phyloP scores from a whole-genome alignment of 2,329 filamentous ascomycete genomes.

The Epicoccum nigrum region DNA sequence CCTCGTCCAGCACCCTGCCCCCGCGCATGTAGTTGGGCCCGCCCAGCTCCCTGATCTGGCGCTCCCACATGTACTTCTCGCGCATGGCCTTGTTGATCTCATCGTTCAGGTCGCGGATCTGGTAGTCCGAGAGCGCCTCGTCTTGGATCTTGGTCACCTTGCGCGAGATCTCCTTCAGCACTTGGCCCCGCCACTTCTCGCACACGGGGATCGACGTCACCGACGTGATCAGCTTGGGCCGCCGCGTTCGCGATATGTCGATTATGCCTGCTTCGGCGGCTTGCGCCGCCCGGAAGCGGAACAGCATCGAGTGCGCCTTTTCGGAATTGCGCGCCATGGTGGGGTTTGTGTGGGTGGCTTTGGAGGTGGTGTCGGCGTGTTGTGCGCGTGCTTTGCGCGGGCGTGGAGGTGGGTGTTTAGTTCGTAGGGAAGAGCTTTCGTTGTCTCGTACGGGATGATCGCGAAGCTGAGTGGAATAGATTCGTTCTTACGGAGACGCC shows the following conservation, averaged over 20 bases:
- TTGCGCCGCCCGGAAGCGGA: conserved; percentile 98
- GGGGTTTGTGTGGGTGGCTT: conserved; percentile 21
- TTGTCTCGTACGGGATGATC: background rate
- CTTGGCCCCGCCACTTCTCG: conserved; percentile 98
- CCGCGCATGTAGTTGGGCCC: conserved; percentile 94
- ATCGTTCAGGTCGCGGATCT: conserved; percentile 97
- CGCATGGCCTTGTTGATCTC: conserved; percentile 99
- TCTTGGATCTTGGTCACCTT: conserved; percentile 98
- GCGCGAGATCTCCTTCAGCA: conserved; percentile 94
- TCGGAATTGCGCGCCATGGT: conserved; percentile 87
- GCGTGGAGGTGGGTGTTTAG: background rate
- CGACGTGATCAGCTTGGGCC: conserved; percentile 88
- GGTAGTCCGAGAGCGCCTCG: conserved; percentile 86
- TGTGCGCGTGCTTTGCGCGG: background rate
- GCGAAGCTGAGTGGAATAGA: background rate
- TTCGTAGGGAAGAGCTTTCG: background rate
- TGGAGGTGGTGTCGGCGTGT: background rate
- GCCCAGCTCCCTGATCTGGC: conserved; percentile 93
- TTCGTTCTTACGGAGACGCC: too few relatives aligned
- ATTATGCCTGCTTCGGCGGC: conserved; percentile 95
- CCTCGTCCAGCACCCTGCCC: conserved; percentile 61
- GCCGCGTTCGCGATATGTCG: conserved; percentile 85
- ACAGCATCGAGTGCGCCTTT: conserved; percentile 99
- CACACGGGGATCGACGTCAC: conserved; percentile 83
- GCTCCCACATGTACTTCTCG: conserved; percentile 99